Evolutionary conservation across 352 stramenopile genomes (phyloP), one percentile per base, ranked within the genome.

Genomic region (Globisporangium orthogonon): DNA sequence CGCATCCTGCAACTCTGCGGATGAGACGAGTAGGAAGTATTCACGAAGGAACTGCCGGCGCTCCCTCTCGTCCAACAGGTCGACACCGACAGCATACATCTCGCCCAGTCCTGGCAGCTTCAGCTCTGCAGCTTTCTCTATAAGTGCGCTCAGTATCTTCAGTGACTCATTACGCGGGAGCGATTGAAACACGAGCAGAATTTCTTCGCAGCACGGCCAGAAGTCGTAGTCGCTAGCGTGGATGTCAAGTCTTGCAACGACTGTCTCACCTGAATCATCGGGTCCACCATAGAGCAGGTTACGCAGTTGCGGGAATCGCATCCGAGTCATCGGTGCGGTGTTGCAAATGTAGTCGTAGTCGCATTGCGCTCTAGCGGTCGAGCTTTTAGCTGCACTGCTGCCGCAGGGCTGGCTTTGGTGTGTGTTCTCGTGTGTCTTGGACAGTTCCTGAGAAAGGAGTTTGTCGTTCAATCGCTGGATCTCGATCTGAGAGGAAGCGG

Each of bases 11-110:
- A 89, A 68, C 29, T 89, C 79, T 4, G 64, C 65, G 1, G 55
- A 65, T 0, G 63, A 64, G 13, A 89, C 63, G 31, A 83, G 70
- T 29, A 74, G 66, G n/a, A 87, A 81, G 39, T 80, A 89, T 46
- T 89, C 75, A 28, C 65, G 67, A 29, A 87, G 58, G 33, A 89
- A 89, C 10, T 50, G 14, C 10, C 70, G 61, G 43, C 75, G 61
- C 17, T 86, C 66, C 33, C 66, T 67, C 28, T 73, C 67, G 3
- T 67, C 54, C 43, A 87, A 67, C 18, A 76, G 48, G 13, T 85
- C 77, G 15, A 84, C 70, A 3, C 59, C 74, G 4, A 64, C 54
- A 0, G 79, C 79, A 28, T 79, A 66, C 50, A 64, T 52, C 37
- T 86, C 75, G 0, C 65, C 67, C 0, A 87, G 54, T 14, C 67